Evolutionary conservation across 1,284 basidiomycete species (phyloP).

Genomic region (Cryptococcus sp.): DNA sequence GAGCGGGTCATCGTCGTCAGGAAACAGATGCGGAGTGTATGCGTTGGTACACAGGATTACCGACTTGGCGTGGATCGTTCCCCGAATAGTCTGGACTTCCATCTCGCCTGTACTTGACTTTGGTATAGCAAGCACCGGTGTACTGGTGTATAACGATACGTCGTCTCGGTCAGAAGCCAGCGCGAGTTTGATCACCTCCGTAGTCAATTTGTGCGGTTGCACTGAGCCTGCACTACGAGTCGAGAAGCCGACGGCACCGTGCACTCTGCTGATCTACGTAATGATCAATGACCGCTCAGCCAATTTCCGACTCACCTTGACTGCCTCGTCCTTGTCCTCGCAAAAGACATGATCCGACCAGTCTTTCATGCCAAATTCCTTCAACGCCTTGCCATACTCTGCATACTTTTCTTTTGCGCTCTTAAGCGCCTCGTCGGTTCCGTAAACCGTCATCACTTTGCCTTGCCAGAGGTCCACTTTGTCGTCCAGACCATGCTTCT

Average conservation of each 20-base stretch:
- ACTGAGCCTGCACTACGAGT: constrained; percentile 2
- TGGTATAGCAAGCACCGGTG: background rate
- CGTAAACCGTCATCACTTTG: background rate
- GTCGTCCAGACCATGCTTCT: constrained; percentile 43
- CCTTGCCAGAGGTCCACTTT: constrained; percentile 19
- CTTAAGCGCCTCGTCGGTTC: background rate
- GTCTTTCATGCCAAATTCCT: background rate
- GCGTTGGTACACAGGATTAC: constrained; percentile 31
- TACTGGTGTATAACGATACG: background rate
- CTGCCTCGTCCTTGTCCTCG: background rate
- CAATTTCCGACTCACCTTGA: background rate
- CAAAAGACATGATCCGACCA: constrained; percentile 1
- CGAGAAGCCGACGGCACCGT: background rate
- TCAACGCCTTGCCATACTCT: background rate
- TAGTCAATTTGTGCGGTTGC: constrained; percentile 1
- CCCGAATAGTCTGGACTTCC: constrained; percentile 6
- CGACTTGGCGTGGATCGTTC: constrained; percentile 16
- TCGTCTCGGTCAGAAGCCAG: background rate
- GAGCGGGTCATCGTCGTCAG: constrained; percentile 5
- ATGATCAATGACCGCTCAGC: too few species aligned
- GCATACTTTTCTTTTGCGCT: background rate
- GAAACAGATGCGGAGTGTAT: constrained; percentile 30
- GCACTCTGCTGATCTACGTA: constrained; percentile 1
- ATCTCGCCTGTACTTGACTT: background rate
- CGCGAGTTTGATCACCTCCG: background rate